Percentiles rank a stretch among this genome's conserved stretches.
Evolutionary conservation across 176 grass and related monocot genomes (phyloP).

Genomic region (Secale cereale): DNA sequence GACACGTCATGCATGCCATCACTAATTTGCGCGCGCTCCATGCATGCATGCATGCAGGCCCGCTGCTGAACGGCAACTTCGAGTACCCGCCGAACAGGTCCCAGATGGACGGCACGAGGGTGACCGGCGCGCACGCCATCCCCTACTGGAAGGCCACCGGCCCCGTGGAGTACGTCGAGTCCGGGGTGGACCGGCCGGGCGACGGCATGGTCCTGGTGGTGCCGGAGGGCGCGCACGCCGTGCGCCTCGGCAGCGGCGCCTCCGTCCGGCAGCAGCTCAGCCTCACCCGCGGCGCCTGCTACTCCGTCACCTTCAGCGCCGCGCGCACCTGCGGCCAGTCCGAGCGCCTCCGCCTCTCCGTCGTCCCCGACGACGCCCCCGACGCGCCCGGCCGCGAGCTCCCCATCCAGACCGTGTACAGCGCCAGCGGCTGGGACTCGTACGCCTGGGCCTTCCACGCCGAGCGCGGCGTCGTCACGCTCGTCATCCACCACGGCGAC

Average conservation of each 20-base stretch:
- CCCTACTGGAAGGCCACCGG: slow-evolving; percentile 31
- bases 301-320: slow-evolving; percentile 45
- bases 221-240: slow-evolving; percentile 37
- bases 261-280: slow-evolving; percentile 30
- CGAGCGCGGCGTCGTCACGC: not conserved
- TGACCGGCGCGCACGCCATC: slow-evolving; percentile 2
- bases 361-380: slow-evolving; percentile 1
- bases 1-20: too few species aligned
- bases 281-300: slow-evolving; percentile 20
- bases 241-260: slow-evolving; percentile 43
- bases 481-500: slow-evolving; percentile 32
- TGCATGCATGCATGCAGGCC: slow-evolving; percentile 18
- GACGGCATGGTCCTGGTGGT: slow-evolving; percentile 30
- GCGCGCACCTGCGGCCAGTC: slow-evolving; percentile 37
- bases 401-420: slow-evolving; percentile 42
- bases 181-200: slow-evolving; percentile 14
- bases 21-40: too few species aligned
- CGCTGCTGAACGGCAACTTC: slow-evolving; percentile 43
- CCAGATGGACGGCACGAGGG: slow-evolving; percentile 18
- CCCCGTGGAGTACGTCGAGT: slow-evolving; percentile 40
- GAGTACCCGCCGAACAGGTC: slow-evolving; percentile 26
- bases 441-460: slow-evolving; percentile 40
- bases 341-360: slow-evolving; percentile 40
- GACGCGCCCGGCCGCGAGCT: slow-evolving; percentile 42
- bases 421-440: slow-evolving; percentile 41